These are phyloP conservation scores for Trichoderma sp. DNA, from an alignment of 2,329 filamentous ascomycete species.

Conservation along the genomic window DNA sequence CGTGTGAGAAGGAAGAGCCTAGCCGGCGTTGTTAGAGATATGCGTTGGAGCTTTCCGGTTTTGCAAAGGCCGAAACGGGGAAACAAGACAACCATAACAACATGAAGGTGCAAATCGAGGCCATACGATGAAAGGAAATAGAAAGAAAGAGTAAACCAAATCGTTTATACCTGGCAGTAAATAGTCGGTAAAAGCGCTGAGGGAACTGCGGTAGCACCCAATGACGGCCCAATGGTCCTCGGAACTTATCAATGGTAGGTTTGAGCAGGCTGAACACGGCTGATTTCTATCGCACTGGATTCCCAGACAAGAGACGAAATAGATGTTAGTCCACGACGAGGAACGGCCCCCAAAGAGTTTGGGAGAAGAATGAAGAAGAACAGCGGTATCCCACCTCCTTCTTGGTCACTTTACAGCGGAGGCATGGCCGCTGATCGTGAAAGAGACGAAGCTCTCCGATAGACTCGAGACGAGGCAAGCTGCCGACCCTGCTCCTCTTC, in stretches of 20 bases:
- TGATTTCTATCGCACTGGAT: conserved; percentile 53
- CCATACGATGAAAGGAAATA: not conserved
- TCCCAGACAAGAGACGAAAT: not conserved
- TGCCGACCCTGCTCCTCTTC: conserved; percentile 51
- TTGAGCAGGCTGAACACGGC: conserved; percentile 50
- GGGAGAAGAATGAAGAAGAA: not conserved
- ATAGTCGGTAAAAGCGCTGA: conserved; percentile 49
- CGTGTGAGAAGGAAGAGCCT: conserved; percentile 35
- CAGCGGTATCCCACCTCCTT: conserved; percentile 43
- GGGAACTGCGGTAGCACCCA: conserved; percentile 53
- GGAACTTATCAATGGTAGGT: conserved; percentile 38
- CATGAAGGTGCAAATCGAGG: not conserved
- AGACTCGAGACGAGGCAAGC: conserved; percentile 56
- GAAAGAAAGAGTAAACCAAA: conserved; percentile 20
- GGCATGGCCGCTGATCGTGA: conserved; percentile 49
- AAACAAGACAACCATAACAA: not conserved
- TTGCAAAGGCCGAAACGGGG: not conserved
- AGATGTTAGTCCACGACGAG: not conserved
- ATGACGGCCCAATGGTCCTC: conserved; percentile 51
- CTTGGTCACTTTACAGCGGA: conserved; percentile 52
- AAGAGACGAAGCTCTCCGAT: conserved; percentile 57
- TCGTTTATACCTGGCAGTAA: conserved; percentile 50
- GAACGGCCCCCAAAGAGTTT: not conserved
- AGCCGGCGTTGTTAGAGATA: conserved; percentile 27
- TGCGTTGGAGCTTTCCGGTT: not conserved